These are phyloP conservation scores for Entomophthora muscae DNA, from an alignment of 371 early-diverging fungal species.

Conservation along the genomic window DNA sequence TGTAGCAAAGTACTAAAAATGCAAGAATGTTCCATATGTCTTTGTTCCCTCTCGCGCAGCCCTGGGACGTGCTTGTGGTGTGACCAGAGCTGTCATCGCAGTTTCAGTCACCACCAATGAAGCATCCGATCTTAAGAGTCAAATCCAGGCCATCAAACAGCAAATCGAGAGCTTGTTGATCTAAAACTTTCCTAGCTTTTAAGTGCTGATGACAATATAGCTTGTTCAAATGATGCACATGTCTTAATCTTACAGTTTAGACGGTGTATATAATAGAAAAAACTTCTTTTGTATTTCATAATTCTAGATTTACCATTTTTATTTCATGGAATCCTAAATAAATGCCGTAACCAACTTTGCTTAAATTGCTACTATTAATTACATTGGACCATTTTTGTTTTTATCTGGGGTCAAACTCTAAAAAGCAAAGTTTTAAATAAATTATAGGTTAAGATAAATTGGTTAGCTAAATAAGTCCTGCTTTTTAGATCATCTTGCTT, in stretches of 20 bases:
- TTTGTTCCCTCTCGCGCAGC: conserved; percentile 93
- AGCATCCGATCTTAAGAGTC: conserved; percentile 82
- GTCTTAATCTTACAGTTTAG: neutral
- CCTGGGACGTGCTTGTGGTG: conserved; percentile 97
- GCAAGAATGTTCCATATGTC: conserved; percentile 89
- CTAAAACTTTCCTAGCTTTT: conserved; percentile 20
- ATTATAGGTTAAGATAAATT: too few relatives aligned
- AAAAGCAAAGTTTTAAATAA: too few relatives aligned
- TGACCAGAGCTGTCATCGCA: conserved; percentile 87
- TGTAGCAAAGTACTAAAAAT: neutral
- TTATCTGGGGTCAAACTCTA: too few relatives aligned
- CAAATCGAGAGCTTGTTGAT: conserved; percentile 86
- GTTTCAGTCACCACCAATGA: conserved; percentile 91
- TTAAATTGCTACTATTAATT: too few relatives aligned
- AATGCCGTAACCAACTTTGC: too few relatives aligned
- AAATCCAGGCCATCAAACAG: conserved; percentile 76
- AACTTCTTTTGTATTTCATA: neutral
- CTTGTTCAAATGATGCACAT: conserved; percentile 3
- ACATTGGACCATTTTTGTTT: too few relatives aligned
- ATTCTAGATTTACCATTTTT: too few relatives aligned
- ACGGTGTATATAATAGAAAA: neutral
- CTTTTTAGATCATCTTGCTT: too few relatives aligned
- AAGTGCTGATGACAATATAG: conserved; percentile 4
- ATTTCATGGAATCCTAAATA: too few relatives aligned
- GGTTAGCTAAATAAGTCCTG: too few relatives aligned